Evolutionary conservation across 2,329 filamentous ascomycete genomes (phyloP).

Genomic region (Huntiella savannae): DNA sequence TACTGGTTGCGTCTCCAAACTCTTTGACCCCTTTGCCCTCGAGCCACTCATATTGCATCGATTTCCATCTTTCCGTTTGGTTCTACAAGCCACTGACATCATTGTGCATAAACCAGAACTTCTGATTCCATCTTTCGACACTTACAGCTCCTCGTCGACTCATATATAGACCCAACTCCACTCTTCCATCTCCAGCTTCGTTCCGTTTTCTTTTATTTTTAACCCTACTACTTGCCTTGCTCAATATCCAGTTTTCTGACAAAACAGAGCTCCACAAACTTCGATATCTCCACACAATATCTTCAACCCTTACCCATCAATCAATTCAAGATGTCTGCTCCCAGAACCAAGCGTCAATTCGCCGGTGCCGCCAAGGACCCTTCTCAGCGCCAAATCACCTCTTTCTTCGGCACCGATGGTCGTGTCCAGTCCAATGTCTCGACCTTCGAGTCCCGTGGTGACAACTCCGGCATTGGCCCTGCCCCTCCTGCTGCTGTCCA

Average conservation of each 20-base stretch:
- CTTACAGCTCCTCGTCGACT: no score
- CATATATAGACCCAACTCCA: conserved; percentile 3
- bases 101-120: neutral
- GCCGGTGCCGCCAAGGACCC: conserved; percentile 39
- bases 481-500: conserved; percentile 48
- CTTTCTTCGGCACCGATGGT: conserved; percentile 30
- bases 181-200: conserved; percentile 3
- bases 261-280: neutral
- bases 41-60: neutral
- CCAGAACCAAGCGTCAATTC: conserved; percentile 41
- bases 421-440: conserved; percentile 6
- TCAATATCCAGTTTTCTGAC: neutral
- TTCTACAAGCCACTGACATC: neutral
- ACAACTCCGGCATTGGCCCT: conserved; percentile 18
- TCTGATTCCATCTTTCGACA: neutral
- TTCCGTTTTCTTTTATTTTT: neutral
- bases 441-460: conserved; percentile 15
- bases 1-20: no score
- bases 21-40: neutral
- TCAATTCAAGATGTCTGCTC: conserved; percentile 26
- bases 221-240: neutral
- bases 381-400: conserved; percentile 42
- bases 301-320: neutral
- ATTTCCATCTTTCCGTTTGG: conserved; percentile 1
- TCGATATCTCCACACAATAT: neutral